Percentiles rank a stretch among this genome's conserved stretches.
Conservation (phyloP, 176 grass and related monocot genomes). For the Oryza glumipatula region DNA sequence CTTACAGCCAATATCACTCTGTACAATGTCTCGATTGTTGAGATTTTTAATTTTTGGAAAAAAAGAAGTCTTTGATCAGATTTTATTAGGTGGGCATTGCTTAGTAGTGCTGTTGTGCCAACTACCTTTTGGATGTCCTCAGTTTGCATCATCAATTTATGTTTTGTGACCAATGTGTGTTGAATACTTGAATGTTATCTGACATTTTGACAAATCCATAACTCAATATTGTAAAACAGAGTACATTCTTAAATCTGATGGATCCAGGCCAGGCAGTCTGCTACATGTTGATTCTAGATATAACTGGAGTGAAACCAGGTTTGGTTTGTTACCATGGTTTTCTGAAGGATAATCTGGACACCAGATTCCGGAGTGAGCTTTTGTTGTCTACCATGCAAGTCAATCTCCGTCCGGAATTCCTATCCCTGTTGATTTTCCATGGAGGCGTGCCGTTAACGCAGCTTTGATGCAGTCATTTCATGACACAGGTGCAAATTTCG, state of each 20-base stretch:
- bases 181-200: background rate
- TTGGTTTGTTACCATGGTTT: background rate
- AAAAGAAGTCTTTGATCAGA: background rate
- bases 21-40: background rate
- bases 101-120: background rate
- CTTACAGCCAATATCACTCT: background rate
- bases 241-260: background rate
- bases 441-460: background rate
- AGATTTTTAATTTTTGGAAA: background rate
- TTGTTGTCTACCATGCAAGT: background rate
- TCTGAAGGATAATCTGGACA: background rate
- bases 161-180: background rate
- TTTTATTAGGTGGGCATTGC: background rate
- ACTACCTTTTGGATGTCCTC: background rate
- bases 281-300: no score
- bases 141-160: background rate
- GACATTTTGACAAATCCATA: background rate
- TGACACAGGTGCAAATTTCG: background rate
- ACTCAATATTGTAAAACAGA: background rate
- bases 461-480: constrained; percentile 11
- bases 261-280: background rate
- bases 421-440: background rate
- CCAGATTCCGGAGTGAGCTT: background rate
- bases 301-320: background rate
- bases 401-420: background rate